phyloP scores from a whole-genome alignment of 2,329 filamentous ascomycete species.

The Fusarium fujikuroi region DNA sequence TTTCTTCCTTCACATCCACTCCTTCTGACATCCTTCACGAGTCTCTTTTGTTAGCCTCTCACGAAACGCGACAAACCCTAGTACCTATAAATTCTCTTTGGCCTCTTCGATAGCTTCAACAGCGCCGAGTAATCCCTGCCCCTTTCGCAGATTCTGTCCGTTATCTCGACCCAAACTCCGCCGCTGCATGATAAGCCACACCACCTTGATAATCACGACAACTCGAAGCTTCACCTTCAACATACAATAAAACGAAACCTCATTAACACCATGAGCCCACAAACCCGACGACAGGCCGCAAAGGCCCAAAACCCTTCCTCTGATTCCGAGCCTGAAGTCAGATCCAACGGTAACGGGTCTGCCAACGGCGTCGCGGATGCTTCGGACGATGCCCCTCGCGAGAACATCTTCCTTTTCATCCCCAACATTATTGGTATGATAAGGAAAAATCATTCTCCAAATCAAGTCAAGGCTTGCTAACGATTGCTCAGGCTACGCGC shows the following conservation, averaged over 20 bases:
- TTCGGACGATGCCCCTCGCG: constrained; percentile 56
- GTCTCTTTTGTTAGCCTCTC: background rate
- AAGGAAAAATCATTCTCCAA: background rate
- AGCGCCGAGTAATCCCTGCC: constrained; percentile 38
- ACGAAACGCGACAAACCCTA: background rate
- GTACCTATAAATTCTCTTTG: background rate
- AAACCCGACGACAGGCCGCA: constrained; percentile 53
- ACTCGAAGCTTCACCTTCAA: constrained; percentile 13
- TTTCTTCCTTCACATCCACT: constrained; percentile 43
- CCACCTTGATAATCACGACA: constrained; percentile 28
- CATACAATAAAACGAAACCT: constrained; percentile 4
- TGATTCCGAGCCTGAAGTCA: constrained; percentile 44
- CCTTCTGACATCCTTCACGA: constrained; percentile 31
- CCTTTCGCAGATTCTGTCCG: constrained; percentile 38
- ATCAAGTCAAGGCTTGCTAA: constrained; percentile 17
- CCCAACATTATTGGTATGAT: constrained; percentile 82
- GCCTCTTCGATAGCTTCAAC: constrained; percentile 31
- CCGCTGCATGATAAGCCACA: constrained; percentile 39
- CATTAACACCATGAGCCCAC: constrained; percentile 50
- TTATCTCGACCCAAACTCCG: constrained; percentile 34
- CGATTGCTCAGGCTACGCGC: constrained; percentile 71
- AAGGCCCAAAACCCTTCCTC: constrained; percentile 46
- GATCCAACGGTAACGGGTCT: constrained; percentile 57
- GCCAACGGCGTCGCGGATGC: constrained; percentile 49
- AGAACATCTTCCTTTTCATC: constrained; percentile 86